Evolutionary conservation across 108 stramenopile genomes (phyloP), one percentile per base, ranked within the genome.

Genomic region (Conticribra guillardii): DNA sequence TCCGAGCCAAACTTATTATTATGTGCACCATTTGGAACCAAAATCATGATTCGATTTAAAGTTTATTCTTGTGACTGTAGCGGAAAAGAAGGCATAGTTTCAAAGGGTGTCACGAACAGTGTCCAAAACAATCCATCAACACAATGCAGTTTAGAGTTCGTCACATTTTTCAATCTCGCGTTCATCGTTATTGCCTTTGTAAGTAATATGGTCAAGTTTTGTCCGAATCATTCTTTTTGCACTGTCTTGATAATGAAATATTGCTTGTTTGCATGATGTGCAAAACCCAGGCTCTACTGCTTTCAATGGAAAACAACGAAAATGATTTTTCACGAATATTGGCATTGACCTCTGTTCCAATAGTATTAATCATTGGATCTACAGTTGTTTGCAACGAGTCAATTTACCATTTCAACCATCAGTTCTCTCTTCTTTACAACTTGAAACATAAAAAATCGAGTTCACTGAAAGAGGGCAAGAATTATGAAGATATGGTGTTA

Each of bases 391-490:
- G 41, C 3, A 37, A 55, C 34, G 32, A 1, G 24, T 50, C 22
- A 15, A 5, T 34, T 1, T 63, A 62, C 18, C 41, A 68, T 49
- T 22, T 76, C 53, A 76, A 68, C 32, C 74, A 76, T 34, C 74
- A 63, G 56, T 68, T 76, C 45, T 31, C 61, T 17, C 22, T 67
- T 31, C 59, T 67, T 17, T 76, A 60, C 61, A 68, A 68, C 0
- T 24, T 24, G 28, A 17, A 22, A 34, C 7, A 8, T 29, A 57
- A 31, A 16, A n/a, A n/a, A n/a, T n/a, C n/a, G n/a, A n/a, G n/a
- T n/a, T 41, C 11, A 41, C 37, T 9, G 5, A 11, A 41, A 11
- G 37, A 41, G 37, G 17, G 14, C 32, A 19, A 37, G 19, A 65
- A 47, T 0, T 8, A 19, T 8, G 50, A 51, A 51, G 22, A 31